A percentile compares a stretch with the other conserved stretches of the same genome.
Conservation (phyloP, 345 rosid genomes). For the Eucalyptus marginata region DNA sequence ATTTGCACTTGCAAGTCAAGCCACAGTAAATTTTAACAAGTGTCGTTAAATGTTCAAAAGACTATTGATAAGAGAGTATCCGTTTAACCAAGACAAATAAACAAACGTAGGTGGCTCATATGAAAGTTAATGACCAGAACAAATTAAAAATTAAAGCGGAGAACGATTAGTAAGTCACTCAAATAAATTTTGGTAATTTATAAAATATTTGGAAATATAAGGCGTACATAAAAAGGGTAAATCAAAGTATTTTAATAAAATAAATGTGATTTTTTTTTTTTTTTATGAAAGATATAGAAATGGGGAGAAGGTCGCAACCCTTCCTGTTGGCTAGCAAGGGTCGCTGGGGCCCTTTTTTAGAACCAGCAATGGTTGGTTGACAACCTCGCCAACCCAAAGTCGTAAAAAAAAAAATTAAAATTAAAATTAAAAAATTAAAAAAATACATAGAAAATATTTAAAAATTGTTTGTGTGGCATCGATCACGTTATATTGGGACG, state of each 20-base stretch:
- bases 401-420: fast-evolving
- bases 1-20: background rate
- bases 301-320: background rate
- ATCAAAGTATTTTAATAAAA: background rate
- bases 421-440: too few relatives aligned
- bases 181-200: too few relatives aligned
- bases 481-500: fast-evolving
- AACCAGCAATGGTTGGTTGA: fast-evolving
- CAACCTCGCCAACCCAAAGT: fast-evolving
- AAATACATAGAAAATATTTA: too few relatives aligned
- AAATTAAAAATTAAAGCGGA: background rate
- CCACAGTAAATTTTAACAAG: background rate
- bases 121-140: background rate
- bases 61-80: background rate
- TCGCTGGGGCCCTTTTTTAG: too few relatives aligned
- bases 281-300: background rate
- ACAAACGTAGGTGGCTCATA: background rate
- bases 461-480: fast-evolving
- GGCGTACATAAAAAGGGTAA: background rate
- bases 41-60: background rate
- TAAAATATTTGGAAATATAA: background rate
- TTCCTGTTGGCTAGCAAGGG: fast-evolving
- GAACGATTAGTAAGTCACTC: background rate
- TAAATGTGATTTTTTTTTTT: background rate
- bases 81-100: background rate